Evolutionary conservation across 2,329 filamentous ascomycete species (phyloP).

Genomic region (Fusarium sublunatum): DNA sequence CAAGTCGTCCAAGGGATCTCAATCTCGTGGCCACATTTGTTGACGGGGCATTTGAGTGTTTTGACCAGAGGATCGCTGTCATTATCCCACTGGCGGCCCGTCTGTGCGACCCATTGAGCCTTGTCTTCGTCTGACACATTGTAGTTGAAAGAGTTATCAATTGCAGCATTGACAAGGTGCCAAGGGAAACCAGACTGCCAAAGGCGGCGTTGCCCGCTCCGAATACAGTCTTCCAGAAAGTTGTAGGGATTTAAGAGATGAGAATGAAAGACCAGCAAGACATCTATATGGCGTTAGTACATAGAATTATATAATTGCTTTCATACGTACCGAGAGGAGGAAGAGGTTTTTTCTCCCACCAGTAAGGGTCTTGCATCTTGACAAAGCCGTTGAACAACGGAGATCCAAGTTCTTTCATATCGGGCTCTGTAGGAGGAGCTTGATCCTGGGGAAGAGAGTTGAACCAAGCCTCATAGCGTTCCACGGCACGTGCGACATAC

Average conservation of each 20-base stretch:
- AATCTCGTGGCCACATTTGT: slow-evolving; percentile 48
- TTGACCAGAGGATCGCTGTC: slow-evolving; percentile 59
- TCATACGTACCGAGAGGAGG: slow-evolving; percentile 39
- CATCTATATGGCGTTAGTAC: slow-evolving; percentile 56
- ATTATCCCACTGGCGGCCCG: slow-evolving; percentile 66
- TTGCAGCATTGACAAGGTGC: slow-evolving; percentile 63
- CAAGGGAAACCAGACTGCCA: slow-evolving; percentile 74
- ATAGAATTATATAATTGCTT: neutral
- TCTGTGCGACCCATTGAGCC: slow-evolving; percentile 57
- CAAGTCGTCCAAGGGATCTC: slow-evolving; percentile 66
- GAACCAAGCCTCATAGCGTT: slow-evolving; percentile 73
- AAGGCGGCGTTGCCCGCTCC: slow-evolving; percentile 28
- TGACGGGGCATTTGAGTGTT: slow-evolving; percentile 56
- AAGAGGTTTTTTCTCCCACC: slow-evolving; percentile 34
- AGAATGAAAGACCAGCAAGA: slow-evolving; percentile 79
- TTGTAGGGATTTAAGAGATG: slow-evolving; percentile 76
- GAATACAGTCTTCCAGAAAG: slow-evolving; percentile 47
- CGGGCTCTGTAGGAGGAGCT: slow-evolving; percentile 15
- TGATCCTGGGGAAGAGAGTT: slow-evolving; percentile 13
- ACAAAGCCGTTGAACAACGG: slow-evolving; percentile 26
- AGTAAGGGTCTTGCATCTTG: neutral
- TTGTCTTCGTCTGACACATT: slow-evolving; percentile 55
- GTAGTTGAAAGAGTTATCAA: slow-evolving; percentile 67
- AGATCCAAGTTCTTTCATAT: slow-evolving; percentile 8
- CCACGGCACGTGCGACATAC: slow-evolving; percentile 71